Base-by-base conservation (phyloP, 176 grass and related monocot genomes). In the Chrysopogon serrulatus region DNA sequence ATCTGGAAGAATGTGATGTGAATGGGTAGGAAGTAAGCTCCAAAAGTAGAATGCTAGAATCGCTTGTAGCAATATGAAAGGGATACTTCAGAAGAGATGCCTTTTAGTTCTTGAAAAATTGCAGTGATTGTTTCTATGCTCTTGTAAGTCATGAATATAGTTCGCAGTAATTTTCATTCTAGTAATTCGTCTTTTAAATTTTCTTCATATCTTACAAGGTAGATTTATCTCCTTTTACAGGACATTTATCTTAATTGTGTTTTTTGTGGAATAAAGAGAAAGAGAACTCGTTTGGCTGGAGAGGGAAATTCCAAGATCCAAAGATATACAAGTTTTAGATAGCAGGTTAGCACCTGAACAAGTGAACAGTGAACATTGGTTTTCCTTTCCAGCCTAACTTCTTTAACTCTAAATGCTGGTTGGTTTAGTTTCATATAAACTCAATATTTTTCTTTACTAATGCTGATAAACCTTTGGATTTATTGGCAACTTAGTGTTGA, bases 271-370 rank as follows among this genome's bases (percentile, higher is more conserved):
- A 53, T 54, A 48, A 35, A 39, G 66, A 39, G 56, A 82, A 28
- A 73, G 19, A 77, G 26, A 79, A 59, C 4, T 65, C n/a, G 17
- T 68, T 59, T 90, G 14, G 74, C 39, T 79, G 74, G 67, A 82
- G 69, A 90, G 49, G 48, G 72, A 67, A 35, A 23, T 41, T 61
- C 67, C 40, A 68, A 68, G 41, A 49, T 84, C 40, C 80, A 80
- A 73, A 63, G 23, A 34, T 61, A 18, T 13, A 79, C 56, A 83
- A 78, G 60, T 49, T 74, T 73, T 34, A 80, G 31, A 39, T 60
- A 87, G 28, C 68, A 87, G 69, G 76, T 87, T 84, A 76, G 68
- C 39, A 73, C 57, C 49, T 79, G 34, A 82, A 85, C 33, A 71
- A 31, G 41, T 68, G 21, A 82, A 85, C 51, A 76, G 27, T 79